Evolutionary conservation across 2,329 filamentous ascomycete species (phyloP).

Genomic region (Rosellinia necatrix): DNA sequence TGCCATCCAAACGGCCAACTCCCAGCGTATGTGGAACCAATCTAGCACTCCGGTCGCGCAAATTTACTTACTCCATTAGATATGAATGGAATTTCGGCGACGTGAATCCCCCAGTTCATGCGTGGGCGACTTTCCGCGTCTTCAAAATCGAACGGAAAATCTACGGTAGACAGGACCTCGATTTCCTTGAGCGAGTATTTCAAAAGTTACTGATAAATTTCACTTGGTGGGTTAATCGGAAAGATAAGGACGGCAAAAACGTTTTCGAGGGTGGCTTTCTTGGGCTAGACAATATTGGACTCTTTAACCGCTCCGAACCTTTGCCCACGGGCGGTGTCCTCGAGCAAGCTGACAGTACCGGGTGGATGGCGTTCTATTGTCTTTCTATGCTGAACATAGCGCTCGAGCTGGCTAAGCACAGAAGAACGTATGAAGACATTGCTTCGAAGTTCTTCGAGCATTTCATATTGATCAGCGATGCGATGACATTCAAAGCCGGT

Average conservation of each 20-base stretch:
- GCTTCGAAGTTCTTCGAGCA: constrained; percentile 99
- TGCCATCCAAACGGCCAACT: constrained; percentile 97
- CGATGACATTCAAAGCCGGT: constrained; percentile 83
- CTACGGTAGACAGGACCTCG: constrained; percentile 91
- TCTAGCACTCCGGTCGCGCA: not conserved
- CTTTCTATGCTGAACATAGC: constrained; percentile 97
- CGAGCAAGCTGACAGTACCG: constrained; percentile 95
- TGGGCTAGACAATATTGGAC: constrained; percentile 92
- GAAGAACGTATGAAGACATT: constrained; percentile 94
- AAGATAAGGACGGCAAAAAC: constrained; percentile 93
- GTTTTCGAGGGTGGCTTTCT: constrained; percentile 97
- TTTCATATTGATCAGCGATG: constrained; percentile 96
- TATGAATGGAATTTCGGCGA: constrained; percentile 98
- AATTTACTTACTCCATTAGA: constrained; percentile 38
- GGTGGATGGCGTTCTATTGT: constrained; percentile 99
- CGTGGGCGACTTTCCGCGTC: constrained; percentile 91
- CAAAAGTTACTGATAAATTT: constrained; percentile 96
- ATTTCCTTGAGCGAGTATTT: constrained; percentile 95
- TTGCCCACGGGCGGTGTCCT: constrained; percentile 90
- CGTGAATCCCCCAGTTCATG: constrained; percentile 94
- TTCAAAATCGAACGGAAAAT: constrained; percentile 99
- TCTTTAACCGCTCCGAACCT: constrained; percentile 96
- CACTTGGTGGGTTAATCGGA: constrained; percentile 99
- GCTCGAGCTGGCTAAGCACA: constrained; percentile 91
- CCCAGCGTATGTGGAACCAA: constrained; percentile 66